These are phyloP conservation scores for Xylona heveae DNA, from an alignment of 495 filamentous ascomycete genomes.

Conservation along the genomic window DNA sequence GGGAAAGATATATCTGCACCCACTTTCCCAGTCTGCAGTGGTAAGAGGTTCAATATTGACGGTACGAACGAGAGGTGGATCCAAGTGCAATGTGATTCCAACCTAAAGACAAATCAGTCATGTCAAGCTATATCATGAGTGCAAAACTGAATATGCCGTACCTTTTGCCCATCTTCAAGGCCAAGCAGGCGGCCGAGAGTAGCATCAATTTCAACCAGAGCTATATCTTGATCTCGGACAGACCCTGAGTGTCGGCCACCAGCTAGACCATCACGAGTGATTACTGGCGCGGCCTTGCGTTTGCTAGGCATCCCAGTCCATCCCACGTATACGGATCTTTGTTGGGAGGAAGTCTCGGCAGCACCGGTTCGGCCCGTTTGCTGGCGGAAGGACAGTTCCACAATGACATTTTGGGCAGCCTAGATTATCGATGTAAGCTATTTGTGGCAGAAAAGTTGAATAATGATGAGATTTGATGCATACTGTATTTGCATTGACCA, in stretches of 20 bases:
- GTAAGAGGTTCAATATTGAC: slow-evolving; percentile 93
- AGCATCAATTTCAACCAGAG: slow-evolving; percentile 70
- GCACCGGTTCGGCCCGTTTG: slow-evolving; percentile 27
- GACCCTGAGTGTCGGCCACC: slow-evolving; percentile 24
- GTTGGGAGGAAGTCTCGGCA: slow-evolving; percentile 21
- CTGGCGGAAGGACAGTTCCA: slow-evolving; percentile 44
- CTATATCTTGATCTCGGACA: slow-evolving; percentile 46
- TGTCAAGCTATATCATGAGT: slow-evolving; percentile 1
- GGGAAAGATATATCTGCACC: slow-evolving; percentile 8
- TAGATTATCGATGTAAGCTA: slow-evolving; percentile 13
- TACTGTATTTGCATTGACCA: slow-evolving; percentile 77
- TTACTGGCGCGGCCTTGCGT: slow-evolving; percentile 48
- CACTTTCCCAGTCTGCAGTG: slow-evolving; percentile 82
- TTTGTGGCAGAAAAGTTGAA: slow-evolving; percentile 1
- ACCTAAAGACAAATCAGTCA: slow-evolving; percentile 20
- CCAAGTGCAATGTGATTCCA: slow-evolving; percentile 52
- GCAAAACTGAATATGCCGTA: slow-evolving; percentile 20
- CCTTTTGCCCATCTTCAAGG: slow-evolving; percentile 66
- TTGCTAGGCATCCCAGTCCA: slow-evolving; percentile 97
- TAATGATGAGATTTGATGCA: slow-evolving; percentile 12
- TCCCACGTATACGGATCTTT: slow-evolving; percentile 61
- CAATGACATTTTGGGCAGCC: slow-evolving; percentile 85
- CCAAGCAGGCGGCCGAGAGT: slow-evolving; percentile 72
- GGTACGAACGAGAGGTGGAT: slow-evolving; percentile 75
- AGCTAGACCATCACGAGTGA: slow-evolving; percentile 49